Base-by-base conservation (phyloP, 169 alveolate genomes). In the Plasmodium gonderi region DNA sequence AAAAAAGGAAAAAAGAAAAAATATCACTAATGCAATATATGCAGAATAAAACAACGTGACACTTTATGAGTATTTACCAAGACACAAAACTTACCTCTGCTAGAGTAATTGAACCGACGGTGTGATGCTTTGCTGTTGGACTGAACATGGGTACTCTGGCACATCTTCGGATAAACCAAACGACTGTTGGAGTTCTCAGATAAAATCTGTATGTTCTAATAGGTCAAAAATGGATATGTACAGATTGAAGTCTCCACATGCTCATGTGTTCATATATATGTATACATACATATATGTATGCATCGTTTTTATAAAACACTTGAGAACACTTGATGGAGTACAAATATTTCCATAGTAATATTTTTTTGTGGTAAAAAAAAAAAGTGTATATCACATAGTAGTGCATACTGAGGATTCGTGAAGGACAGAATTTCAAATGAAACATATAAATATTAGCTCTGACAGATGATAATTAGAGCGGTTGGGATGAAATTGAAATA, bases 141-240 rank as follows among this genome's bases (percentile, higher is more conserved):
- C 98, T 94, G 11, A 97, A 98, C 96, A 96, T 96, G 9, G 97
- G 98, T 6, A 97, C 95, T 38, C 99, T 94, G 20, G 99, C 98
- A 26, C 97, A 96, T 31, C 98, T 91, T 49, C 97, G 94, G 33
- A 97, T 96, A 45, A 97, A 97, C 98, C 98, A 97, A 47, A 95
- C 95, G 79, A 98, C 96, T 47, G 98, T 97, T 26, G 99, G 99
- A 1, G 99, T 97, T 72, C 98, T 85, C 29, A 97, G 90, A 38
- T 96, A 83, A 65, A 97, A 97, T 79, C 96, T 95, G 91, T 96
- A 97, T 12, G 97, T 89, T n/a, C 97, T 95, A 89, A 9, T 26
- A 90, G 38, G 42, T 12, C 29, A 91, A 23, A 11, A 1, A 23
- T 7, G 20, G 4, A 14, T 3, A 29, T 1, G 17, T 14, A 80